Evolutionary conservation across 2,329 filamentous ascomycete genomes (phyloP), one percentile per base, ranked within the genome.

Genomic region (Penicillium sp.): DNA sequence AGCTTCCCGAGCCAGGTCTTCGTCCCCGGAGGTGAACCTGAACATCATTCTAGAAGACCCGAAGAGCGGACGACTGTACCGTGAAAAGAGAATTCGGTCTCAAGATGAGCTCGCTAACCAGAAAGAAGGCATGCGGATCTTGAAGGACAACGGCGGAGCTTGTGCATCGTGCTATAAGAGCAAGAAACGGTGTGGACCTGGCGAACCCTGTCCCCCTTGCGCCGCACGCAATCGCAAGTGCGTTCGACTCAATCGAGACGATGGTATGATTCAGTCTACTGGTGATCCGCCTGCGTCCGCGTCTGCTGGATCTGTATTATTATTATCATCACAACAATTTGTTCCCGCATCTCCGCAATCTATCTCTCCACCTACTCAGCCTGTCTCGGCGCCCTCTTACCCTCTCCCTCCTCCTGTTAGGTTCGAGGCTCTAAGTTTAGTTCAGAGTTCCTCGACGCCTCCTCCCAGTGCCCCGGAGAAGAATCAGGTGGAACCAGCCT

Each of bases 141-240:
- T 73, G 41, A 71, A 60, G 50, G 54, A 58, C 24, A 55, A 53
- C 24, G 71, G 72, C 2, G 72, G 71, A 24, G 62, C 70, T 16
- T 74, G 72, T 55, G 24, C 66, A n/a, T 66, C 62, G 51, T 74
- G 72, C 50, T 63, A 62, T 52, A 61, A 63, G n/a, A 67, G 58
- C 9, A 72, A 68, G 60, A 73, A 73, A 37, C 59, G 54, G 33
- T 74, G 72, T 49, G 63, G 58, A 13, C 43, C 59, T 6, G 40
- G 47, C 7, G 52, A 54, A 19, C 61, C 66, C 13, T 74, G 72
- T 27, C 19, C 46, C 7, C 37, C 47, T 2, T 73, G 71, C 56
- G 35, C n/a, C 16, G 43, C 44, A 14, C 58, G 56, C 14, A n/a
- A 31, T 3, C 55, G 55, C 19, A 46, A 59, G 13, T 74, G 72